Evolutionary conservation across 441 rosid species (phyloP).

Genomic region (Euphorbia celastroides): DNA sequence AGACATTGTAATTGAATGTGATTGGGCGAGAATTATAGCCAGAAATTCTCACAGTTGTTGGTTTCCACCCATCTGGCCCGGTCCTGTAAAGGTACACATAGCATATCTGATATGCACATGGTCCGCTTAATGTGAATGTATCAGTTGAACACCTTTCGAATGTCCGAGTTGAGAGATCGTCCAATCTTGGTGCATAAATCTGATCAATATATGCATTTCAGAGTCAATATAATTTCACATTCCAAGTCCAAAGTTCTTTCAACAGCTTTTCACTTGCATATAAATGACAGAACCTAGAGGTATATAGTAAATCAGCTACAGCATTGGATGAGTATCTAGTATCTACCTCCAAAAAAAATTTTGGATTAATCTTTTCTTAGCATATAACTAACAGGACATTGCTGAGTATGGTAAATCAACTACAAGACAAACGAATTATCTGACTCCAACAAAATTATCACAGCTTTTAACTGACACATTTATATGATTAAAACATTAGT

Average conservation of each 20-base stretch:
- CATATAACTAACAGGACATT: too few relatives aligned
- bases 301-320: too few relatives aligned
- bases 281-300: too few relatives aligned
- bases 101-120: constrained; percentile 56
- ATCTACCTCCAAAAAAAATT: too few relatives aligned
- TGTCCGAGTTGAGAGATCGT: constrained; percentile 40
- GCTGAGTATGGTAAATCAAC: too few relatives aligned
- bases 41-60: background rate
- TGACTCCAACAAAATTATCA: too few relatives aligned
- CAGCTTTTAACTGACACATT: too few relatives aligned
- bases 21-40: background rate
- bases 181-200: constrained; percentile 59
- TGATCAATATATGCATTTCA: constrained; percentile 18
- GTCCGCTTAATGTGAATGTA: constrained; percentile 54
- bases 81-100: constrained; percentile 44
- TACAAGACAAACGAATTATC: too few relatives aligned
- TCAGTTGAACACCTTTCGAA: constrained; percentile 70
- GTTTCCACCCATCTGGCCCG: constrained; percentile 44
- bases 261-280: background rate
- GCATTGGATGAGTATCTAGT: too few relatives aligned
- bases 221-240: background rate
- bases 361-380: too few relatives aligned
- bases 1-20: background rate
- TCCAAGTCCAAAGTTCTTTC: background rate
- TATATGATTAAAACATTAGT: too few relatives aligned